These are phyloP conservation scores for Aspergillus ochraceoroseus DNA, from an alignment of 2,329 filamentous ascomycete genomes.

Conservation along the genomic window DNA sequence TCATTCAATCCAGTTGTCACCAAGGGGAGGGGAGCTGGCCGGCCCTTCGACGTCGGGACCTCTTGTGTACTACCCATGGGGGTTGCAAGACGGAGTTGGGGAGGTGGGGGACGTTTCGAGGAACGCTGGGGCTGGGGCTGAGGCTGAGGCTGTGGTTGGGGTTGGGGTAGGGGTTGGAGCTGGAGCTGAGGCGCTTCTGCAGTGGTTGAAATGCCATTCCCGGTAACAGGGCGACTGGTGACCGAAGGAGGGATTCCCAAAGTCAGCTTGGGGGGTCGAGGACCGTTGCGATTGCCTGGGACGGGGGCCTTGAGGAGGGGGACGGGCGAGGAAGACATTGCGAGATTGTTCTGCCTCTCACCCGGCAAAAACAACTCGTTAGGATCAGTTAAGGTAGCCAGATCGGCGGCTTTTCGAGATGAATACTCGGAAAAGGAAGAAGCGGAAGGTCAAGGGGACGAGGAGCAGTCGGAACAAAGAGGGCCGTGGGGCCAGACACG, in stretches of 20 bases:
- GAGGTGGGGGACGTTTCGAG: conserved; percentile 58
- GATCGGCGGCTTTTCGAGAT: conserved; percentile 27
- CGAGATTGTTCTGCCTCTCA: conserved; percentile 42
- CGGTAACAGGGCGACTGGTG: conserved; percentile 66
- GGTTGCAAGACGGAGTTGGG: conserved; percentile 78
- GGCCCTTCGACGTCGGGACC: conserved; percentile 55
- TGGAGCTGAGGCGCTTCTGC: conserved; percentile 30
- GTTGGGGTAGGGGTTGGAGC: conserved; percentile 28
- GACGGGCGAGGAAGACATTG: conserved; percentile 66
- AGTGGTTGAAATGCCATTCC: conserved; percentile 41
- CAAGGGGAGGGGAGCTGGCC: conserved; percentile 54
- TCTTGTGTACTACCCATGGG: conserved; percentile 72
- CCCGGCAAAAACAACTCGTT: conserved; percentile 42
- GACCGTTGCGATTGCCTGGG: conserved; percentile 61
- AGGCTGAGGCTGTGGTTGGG: no score
- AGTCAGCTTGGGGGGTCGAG: conserved; percentile 70
- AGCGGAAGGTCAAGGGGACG: conserved; percentile 6
- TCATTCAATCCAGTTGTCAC: conserved; percentile 73
- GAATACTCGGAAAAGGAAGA: conserved; percentile 13
- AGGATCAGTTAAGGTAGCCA: conserved; percentile 38
- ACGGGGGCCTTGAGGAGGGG: conserved; percentile 80
- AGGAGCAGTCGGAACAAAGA: conserved; percentile 16
- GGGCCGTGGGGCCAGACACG: conserved; percentile 15
- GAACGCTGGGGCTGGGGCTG: conserved; percentile 36
- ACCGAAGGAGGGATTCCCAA: conserved; percentile 87